Conservation (phyloP, 2,329 filamentous ascomycete genomes). For the Fonsecaea monophora region DNA sequence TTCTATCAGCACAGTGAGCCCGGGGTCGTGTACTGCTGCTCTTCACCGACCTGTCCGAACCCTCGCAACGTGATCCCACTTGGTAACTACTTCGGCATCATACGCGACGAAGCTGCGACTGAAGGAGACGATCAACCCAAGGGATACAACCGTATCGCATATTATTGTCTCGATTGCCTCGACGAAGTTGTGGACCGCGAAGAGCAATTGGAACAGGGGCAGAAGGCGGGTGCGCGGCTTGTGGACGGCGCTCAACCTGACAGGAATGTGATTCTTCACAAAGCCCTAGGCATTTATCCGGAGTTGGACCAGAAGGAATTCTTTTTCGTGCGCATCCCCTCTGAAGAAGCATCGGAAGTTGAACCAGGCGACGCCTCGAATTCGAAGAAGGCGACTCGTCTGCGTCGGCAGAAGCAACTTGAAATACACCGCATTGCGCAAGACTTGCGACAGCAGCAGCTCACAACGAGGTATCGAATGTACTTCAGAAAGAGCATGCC, state of each 20-base stretch:
- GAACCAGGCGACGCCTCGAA: conserved; percentile 24
- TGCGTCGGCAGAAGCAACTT: conserved; percentile 31
- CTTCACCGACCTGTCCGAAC: conserved; percentile 16
- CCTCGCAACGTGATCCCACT: conserved; percentile 25
- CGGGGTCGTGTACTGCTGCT: conserved; percentile 19
- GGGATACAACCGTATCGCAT: conserved; percentile 3
- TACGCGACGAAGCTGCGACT: conserved; percentile 11
- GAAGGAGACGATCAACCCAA: neutral
- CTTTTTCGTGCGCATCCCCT: conserved; percentile 18
- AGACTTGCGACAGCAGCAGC: neutral
- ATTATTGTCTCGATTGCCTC: conserved; percentile 24
- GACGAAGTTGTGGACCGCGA: conserved; percentile 8
- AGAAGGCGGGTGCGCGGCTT: conserved; percentile 3
- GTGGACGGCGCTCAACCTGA: conserved; percentile 17
- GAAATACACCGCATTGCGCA: conserved; percentile 23
- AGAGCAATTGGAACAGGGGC: conserved; percentile 4
- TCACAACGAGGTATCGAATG: neutral
- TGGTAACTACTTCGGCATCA: conserved; percentile 15
- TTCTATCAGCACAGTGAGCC: conserved; percentile 21
- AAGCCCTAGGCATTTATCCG: neutral
- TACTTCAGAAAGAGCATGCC: neutral
- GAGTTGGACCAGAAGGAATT: neutral
- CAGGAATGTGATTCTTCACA: neutral
- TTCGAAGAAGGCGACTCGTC: conserved; percentile 14
- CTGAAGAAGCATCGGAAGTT: conserved; percentile 15